These are phyloP conservation scores for Macadamia tetraphylla DNA, from an alignment of 164 flowering plant genomes.

Conservation along the genomic window DNA sequence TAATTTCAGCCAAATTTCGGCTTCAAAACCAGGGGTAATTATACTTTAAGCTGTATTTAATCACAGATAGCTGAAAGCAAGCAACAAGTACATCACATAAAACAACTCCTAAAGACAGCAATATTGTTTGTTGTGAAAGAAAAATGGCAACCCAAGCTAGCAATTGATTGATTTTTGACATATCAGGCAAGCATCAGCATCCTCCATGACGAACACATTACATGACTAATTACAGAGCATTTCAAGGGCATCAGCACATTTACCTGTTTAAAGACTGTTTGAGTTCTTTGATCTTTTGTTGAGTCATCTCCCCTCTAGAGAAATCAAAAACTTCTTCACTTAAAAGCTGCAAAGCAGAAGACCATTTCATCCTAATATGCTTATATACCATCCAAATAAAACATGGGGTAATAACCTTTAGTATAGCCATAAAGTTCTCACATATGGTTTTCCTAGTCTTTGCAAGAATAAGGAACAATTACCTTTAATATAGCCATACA, in stretches of 20 bases:
- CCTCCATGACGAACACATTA: neutral
- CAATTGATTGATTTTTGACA: too few relatives aligned
- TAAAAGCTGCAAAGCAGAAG: slow-evolving; percentile 54
- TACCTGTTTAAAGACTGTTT: slow-evolving; percentile 95
- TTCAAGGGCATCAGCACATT: neutral
- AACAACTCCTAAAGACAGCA: too few relatives aligned
- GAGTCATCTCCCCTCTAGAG: slow-evolving; percentile 99
- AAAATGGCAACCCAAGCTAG: too few relatives aligned
- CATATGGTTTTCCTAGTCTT: slow-evolving; percentile 96
- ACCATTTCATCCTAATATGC: neutral
- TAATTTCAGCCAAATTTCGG: too few relatives aligned
- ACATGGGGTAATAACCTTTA: slow-evolving; percentile 44
- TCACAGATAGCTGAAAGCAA: neutral
- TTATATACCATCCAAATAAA: neutral
- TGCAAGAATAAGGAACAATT: slow-evolving; percentile 24
- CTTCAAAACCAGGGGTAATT: neutral
- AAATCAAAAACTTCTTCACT: slow-evolving; percentile 99
- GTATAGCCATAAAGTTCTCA: slow-evolving; percentile 95
- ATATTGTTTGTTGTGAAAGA: too few relatives aligned
- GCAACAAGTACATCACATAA: neutral
- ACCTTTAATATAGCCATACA: slow-evolving; percentile 98
- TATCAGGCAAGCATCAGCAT: neutral
- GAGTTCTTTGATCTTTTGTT: slow-evolving; percentile 91
- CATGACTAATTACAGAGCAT: neutral
- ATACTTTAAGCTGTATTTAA: neutral